Evolutionary conservation across 2,329 filamentous ascomycete species (phyloP), one percentile per base, ranked within the genome.

Genomic region (Tolypocladium pustulatum): DNA sequence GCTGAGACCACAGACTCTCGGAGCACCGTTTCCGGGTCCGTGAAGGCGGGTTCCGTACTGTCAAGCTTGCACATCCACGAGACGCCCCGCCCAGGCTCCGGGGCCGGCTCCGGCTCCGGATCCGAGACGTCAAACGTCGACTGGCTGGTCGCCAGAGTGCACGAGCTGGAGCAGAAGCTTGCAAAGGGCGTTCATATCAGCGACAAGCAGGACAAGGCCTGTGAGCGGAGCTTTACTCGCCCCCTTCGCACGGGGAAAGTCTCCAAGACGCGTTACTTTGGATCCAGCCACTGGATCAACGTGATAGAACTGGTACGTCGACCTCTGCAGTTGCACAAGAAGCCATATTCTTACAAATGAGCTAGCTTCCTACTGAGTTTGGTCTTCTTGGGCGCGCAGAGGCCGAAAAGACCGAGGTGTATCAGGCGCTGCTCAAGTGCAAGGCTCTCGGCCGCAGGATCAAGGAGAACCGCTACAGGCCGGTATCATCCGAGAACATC

Each of bases 241-340:
- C 58, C 64, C 12, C 64, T 67, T 3, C 64, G 66, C 55, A 69
- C 66, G 20, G 73, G 74, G 1, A 70, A 67, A 6, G 65, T 78
- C 17, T 74, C 73, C 37, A 79, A 79, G 63, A 75, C 73, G 3
- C 68, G 75, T 5, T 78, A 77, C 62, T 75, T 77, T 55, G 76
- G 75, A 0, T 75, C 78, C 57, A 81, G 76, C 56, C 80, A 82
- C 63, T 82, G 79, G 78, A 73, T 78, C 68, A 76, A 77, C 52
- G 71, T 72, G 4, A 66, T 73, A 20, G 67, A 71, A 52, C 69
- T 76, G 65, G 78, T 80, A 66, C 61, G 72, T 67, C 49, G 40
- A 8, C 25, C 9, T 25, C 54, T 51, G 30, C 56, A 27, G 13
- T 22, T 41, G 22, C 37, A 51, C 49, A 27, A 34, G 32, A 15